Percentiles rank a stretch among this genome's conserved stretches.
These are phyloP conservation scores for Esteya vermicola DNA, from an alignment of 2,329 filamentous ascomycete species.

Conservation along the genomic window DNA sequence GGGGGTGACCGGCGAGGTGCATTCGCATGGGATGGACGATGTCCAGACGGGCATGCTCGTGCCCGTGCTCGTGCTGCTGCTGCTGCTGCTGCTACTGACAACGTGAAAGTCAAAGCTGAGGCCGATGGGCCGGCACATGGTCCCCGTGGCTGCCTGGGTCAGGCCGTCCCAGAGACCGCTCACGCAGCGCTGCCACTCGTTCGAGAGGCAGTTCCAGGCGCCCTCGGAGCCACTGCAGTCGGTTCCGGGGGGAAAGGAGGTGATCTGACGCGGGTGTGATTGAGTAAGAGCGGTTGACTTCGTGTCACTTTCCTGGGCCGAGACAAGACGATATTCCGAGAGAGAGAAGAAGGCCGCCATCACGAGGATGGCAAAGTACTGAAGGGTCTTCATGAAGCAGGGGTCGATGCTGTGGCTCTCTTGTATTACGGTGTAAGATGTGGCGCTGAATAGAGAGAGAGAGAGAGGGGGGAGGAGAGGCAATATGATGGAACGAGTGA, in stretches of 20 bases:
- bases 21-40: no score
- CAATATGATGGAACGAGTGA: no score
- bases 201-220: constrained; percentile 39
- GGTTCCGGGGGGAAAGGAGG: constrained; percentile 15
- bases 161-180: constrained; percentile 29
- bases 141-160: constrained; percentile 29
- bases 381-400: no score
- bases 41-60: no score
- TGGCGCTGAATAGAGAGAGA: no score
- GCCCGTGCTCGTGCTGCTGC: not conserved
- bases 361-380: no score
- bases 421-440: no score
- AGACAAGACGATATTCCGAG: not conserved
- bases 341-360: not conserved
- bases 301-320: no score
- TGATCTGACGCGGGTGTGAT: not conserved
- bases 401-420: no score
- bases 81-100: not conserved
- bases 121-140: constrained; percentile 28
- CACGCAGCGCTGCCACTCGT: constrained; percentile 35
- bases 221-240: constrained; percentile 29
- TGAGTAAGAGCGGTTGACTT: no score
- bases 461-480: no score
- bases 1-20: no score
- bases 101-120: constrained; percentile 23